A percentile compares a stretch with the other conserved stretches of the same genome.
phyloP scores from a whole-genome alignment of 768 basidiomycete genomes.

The Gymnopilus dilepis region DNA sequence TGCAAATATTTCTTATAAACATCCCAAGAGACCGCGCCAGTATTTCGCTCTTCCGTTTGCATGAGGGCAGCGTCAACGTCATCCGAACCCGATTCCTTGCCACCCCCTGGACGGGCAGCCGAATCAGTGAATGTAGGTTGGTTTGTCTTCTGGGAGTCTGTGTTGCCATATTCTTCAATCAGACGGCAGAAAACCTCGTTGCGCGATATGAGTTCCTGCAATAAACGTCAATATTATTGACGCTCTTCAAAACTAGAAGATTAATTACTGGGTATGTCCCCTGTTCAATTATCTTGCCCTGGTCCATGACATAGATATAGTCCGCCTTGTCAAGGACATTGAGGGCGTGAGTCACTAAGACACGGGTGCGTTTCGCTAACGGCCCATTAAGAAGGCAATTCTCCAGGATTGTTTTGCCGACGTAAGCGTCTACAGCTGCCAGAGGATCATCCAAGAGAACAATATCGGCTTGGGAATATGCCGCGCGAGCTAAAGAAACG shows the following conservation, averaged over 20 bases:
- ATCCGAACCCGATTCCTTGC: neutral
- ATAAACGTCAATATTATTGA: neutral
- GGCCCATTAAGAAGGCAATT: conserved; percentile 63
- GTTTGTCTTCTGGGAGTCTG: conserved; percentile 40
- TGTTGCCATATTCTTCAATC: conserved; percentile 60
- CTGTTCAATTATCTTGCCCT: conserved; percentile 62
- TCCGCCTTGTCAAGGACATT: conserved; percentile 64
- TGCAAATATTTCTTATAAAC: conserved; percentile 55
- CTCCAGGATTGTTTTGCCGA: conserved; percentile 68
- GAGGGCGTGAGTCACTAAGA: conserved; percentile 66
- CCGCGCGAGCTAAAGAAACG: conserved; percentile 77
- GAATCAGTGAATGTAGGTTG: conserved; percentile 1
- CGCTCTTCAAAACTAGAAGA: too few species aligned
- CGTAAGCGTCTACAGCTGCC: conserved; percentile 79
- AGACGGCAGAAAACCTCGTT: conserved; percentile 52
- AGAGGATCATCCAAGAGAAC: conserved; percentile 85
- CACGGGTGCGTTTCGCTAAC: conserved; percentile 55
- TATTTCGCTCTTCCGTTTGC: conserved; percentile 62
- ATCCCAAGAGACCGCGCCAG: conserved; percentile 54
- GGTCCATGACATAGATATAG: conserved; percentile 68
- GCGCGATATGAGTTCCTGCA: conserved; percentile 50
- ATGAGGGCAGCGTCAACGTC: conserved; percentile 36
- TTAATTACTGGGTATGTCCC: conserved; percentile 58
- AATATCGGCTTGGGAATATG: conserved; percentile 74
- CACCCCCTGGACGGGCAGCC: neutral